Conservation (phyloP, 2,329 filamentous ascomycete species). For the Nemania abortiva region DNA sequence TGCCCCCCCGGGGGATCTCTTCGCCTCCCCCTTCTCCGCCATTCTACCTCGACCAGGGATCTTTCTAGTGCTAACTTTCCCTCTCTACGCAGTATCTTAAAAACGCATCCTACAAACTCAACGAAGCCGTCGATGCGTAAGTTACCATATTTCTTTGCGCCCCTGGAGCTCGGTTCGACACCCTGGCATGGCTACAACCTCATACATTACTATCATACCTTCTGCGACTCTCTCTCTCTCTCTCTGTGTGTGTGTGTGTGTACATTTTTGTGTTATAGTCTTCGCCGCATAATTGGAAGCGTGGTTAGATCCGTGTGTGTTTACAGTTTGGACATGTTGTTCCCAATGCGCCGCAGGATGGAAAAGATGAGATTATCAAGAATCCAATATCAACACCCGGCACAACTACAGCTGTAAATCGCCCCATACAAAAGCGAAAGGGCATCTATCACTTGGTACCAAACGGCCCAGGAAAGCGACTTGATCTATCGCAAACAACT, state of each 20-base stretch:
- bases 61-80: constrained; percentile 13
- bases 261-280: not conserved
- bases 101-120: constrained; percentile 62
- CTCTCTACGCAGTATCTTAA: constrained; percentile 51
- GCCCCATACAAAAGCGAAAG: not conserved
- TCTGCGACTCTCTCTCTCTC: not conserved
- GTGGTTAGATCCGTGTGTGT: not conserved
- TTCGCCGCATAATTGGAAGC: not conserved
- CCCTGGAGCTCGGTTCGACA: not conserved
- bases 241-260: too few relatives aligned
- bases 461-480: not conserved
- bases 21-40: too few relatives aligned
- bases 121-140: constrained; percentile 69
- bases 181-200: not conserved
- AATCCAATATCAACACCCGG: not conserved
- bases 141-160: constrained; percentile 51
- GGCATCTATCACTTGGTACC: not conserved
- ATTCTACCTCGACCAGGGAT: not conserved
- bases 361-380: not conserved
- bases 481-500: not conserved
- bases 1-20: too few relatives aligned
- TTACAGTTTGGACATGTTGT: not conserved
- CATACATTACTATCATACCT: not conserved
- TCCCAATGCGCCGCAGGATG: not conserved
- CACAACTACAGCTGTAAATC: not conserved